Conservation (phyloP, 805 yeast species). For the Hanseniaspora guilliermondii region DNA sequence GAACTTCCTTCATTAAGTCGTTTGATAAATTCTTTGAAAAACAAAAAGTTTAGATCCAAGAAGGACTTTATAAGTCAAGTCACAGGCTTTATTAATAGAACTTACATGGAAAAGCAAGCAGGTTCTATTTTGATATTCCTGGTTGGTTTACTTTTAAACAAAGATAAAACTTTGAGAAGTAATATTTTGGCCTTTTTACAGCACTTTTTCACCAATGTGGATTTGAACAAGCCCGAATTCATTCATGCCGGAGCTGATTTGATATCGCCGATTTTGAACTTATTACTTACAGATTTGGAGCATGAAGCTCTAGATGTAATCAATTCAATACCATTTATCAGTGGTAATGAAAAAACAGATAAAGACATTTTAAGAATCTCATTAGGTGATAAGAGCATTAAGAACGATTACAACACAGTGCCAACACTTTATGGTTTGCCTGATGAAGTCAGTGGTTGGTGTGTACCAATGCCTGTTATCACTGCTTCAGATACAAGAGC, state of each 20-base stretch:
- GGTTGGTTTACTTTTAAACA: constrained; percentile 68
- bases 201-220: constrained; percentile 62
- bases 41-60: constrained; percentile 74
- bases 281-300: constrained; percentile 72
- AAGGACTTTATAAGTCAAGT: constrained; percentile 78
- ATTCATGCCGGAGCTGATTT: constrained; percentile 89
- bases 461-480: constrained; percentile 87
- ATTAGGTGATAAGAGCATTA: constrained; percentile 65
- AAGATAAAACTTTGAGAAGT: constrained; percentile 60
- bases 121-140: constrained; percentile 65
- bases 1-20: constrained; percentile 51
- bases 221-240: constrained; percentile 65
- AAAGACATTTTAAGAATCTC: constrained; percentile 86
- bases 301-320: constrained; percentile 80
- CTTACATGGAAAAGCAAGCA: constrained; percentile 61
- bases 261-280: constrained; percentile 74
- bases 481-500: constrained; percentile 80
- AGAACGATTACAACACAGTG: constrained; percentile 71
- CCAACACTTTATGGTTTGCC: constrained; percentile 92
- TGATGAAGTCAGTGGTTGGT: constrained; percentile 85
- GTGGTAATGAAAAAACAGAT: constrained; percentile 73
- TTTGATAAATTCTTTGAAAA: constrained; percentile 63
- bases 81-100: constrained; percentile 51
- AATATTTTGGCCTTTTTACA: constrained; percentile 71
- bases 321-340: constrained; percentile 72